These are phyloP conservation scores for Thielaviopsis ethacetica DNA, from an alignment of 2,329 filamentous ascomycete species.

Conservation along the genomic window DNA sequence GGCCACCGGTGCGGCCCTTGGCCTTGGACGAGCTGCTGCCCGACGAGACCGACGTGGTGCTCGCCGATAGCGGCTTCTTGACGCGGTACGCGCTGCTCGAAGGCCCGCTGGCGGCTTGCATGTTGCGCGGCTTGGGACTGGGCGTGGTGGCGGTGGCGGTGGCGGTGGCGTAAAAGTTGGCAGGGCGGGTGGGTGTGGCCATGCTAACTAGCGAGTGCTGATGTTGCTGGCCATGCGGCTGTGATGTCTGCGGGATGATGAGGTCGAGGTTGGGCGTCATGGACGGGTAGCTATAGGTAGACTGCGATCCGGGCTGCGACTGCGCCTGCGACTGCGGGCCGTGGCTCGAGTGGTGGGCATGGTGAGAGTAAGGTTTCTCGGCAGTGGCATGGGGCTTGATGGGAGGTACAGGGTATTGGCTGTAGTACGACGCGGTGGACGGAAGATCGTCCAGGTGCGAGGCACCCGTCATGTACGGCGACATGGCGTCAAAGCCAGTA, in stretches of 20 bases:
- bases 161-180: background rate
- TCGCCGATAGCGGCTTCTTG: background rate
- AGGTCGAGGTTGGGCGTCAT: background rate
- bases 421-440: background rate
- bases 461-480: background rate
- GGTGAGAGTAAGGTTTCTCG: slow-evolving; percentile 2
- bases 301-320: background rate
- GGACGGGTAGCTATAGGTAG: background rate
- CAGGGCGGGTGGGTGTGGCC: background rate
- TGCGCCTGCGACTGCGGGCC: background rate
- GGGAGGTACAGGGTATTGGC: background rate
- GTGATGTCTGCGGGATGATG: background rate
- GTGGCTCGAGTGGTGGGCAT: background rate
- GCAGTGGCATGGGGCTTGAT: background rate
- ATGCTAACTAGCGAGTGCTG: background rate
- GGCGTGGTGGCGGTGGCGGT: background rate
- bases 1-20: background rate
- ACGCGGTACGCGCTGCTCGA: background rate
- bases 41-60: too few relatives aligned
- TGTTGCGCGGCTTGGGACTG: background rate
- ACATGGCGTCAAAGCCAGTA: slow-evolving; percentile 21
- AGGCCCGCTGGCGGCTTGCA: background rate
- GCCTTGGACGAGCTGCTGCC: background rate
- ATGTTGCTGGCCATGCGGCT: background rate
- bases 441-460: background rate